Percentiles rank a stretch among this genome's conserved stretches.
Evolutionary conservation across 139 green algal genomes (phyloP).

Genomic region (Pleodorina starrii): DNA sequence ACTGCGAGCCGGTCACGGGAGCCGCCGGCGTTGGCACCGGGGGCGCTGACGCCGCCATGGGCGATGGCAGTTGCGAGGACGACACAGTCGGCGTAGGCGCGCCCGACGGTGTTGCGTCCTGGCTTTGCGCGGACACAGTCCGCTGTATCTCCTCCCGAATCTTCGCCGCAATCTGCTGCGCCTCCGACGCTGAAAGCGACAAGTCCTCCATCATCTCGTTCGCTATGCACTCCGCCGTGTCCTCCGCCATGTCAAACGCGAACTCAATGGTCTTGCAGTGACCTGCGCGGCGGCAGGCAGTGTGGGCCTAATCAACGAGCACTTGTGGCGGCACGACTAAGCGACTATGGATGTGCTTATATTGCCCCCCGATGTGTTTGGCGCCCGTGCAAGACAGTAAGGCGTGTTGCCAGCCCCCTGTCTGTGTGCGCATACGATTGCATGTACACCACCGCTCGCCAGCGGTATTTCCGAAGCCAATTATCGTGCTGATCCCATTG

Average conservation of each 20-base stretch:
- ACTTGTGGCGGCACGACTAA: too few species aligned
- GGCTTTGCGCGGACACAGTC: background rate
- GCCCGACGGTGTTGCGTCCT: background rate
- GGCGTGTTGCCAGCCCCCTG: too few species aligned
- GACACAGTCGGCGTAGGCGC: background rate
- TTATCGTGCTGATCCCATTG: too few species aligned
- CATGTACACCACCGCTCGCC: too few species aligned
- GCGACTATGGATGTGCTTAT: too few species aligned
- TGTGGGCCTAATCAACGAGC: too few species aligned
- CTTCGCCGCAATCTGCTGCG: conserved; percentile 69
- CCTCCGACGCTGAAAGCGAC: conserved; percentile 79
- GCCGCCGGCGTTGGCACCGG: background rate
- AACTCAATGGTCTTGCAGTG: conserved; percentile 93
- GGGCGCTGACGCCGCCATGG: background rate
- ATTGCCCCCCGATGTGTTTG: too few species aligned
- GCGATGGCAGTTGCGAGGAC: background rate
- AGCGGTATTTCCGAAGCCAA: too few species aligned
- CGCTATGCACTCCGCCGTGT: conserved; percentile 91
- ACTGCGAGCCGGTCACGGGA: background rate
- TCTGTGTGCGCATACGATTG: too few species aligned
- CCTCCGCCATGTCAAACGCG: conserved; percentile 88
- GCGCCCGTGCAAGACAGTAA: too few species aligned
- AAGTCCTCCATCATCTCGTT: conserved; percentile 97
- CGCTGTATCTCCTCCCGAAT: conserved; percentile 70
- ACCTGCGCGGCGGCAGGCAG: background rate